A percentile compares a stretch with the other conserved stretches of the same genome.
phyloP scores from a whole-genome alignment of 306 rosid genomes.

The Fragaria nilgerrensis region DNA sequence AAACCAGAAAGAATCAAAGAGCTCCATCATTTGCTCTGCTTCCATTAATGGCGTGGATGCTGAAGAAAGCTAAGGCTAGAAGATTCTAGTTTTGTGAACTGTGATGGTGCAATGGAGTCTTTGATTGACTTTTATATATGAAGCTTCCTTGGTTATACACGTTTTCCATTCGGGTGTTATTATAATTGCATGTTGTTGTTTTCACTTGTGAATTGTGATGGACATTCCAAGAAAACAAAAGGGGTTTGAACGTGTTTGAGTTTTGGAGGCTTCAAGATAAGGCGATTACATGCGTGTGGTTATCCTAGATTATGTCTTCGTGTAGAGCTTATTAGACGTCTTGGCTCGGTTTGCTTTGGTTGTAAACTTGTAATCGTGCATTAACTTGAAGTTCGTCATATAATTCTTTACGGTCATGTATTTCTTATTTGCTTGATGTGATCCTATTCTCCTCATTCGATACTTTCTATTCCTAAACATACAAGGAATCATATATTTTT shows the following conservation, averaged over 20 bases:
- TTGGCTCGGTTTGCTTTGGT: no score
- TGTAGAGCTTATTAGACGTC: not conserved
- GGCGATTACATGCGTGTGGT: constrained; percentile 2
- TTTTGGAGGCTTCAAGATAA: constrained; percentile 30
- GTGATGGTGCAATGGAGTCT: not conserved
- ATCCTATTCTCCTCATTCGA: no score
- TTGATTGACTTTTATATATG: not conserved
- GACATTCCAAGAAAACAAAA: not conserved
- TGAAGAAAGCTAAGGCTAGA: not conserved
- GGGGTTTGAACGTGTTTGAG: constrained; percentile 9
- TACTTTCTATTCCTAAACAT: no score
- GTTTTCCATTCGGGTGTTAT: constrained; percentile 36
- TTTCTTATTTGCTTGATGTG: no score
- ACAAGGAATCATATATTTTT: no score
- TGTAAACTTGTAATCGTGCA: no score
- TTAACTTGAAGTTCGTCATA: no score
- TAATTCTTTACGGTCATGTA: no score
- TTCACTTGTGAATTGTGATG: no score
- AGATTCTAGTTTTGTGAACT: not conserved
- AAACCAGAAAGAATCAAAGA: constrained; percentile 67
- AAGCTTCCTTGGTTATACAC: constrained; percentile 17
- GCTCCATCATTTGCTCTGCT: constrained; percentile 48
- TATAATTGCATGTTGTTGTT: constrained; percentile 1
- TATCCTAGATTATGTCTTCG: not conserved
- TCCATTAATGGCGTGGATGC: constrained; percentile 54